Base-by-base conservation (phyloP, 1,284 basidiomycete genomes). In the Coriolopsis trogii region DNA sequence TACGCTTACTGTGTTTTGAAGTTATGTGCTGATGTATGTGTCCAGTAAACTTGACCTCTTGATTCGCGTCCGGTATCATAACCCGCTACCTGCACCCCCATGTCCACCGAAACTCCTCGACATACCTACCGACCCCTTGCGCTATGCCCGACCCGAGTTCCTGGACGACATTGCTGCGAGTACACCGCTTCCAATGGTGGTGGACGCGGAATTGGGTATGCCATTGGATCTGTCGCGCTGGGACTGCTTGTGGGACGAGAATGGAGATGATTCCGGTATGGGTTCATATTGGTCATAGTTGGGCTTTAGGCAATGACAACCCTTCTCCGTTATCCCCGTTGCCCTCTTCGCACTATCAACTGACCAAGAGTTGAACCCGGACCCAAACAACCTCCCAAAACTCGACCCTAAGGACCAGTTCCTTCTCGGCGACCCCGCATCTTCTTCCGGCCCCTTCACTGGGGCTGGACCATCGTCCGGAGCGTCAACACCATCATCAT, bases 171-270 rank as follows among this genome's bases (percentile, higher is more conserved):
- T 97, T 36, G 89, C 90, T 1, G 84, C 87, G 42, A 89, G 91
- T 40, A 84, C 85, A 6, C 87, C 89, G 0, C 69, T 96, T 9
- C 93, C 95, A 0, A 93, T 98, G 91, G 87, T 97, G 53, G 87
- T 96, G 1, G 95, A 98, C 63, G 89, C 91, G 1, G 95, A 98
- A 68, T 88, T 89, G 64, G 95, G 95, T 1, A 95, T 98, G 93
- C 93, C 94, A 0, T 72, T 98, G 20, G 91, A 97, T 66, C 71
- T 96, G 41, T 87, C 89, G 20, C 79, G 80, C 53, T 95, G 85
- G 78, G 87, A 90, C 41, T 89, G 84, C 29, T 71, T 93, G 16
- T 93, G 93, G 91, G 87, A 90, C 46, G 89, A 91, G 39, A 80
- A 80, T 40, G 85, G 76, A 9, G 80, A 87, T 63, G 85, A 89